Evolutionary conservation across 2,329 filamentous ascomycete genomes (phyloP).

Genomic region (Scedosporium apiospermum): DNA sequence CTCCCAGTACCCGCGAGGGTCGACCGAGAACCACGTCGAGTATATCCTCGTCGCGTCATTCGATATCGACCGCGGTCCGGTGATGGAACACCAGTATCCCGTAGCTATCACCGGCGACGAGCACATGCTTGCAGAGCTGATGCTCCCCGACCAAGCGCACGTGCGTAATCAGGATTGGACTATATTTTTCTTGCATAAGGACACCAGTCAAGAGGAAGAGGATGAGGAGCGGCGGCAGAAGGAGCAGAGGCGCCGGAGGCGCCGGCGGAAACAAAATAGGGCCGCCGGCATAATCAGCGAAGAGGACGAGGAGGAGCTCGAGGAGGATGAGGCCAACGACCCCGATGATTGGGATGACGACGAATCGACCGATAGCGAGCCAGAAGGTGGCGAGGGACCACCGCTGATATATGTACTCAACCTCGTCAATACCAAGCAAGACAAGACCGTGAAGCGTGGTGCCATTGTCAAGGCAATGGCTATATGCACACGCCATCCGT

Average conservation of each 20-base stretch:
- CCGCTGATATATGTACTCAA: slow-evolving; percentile 96
- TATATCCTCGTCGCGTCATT: slow-evolving; percentile 97
- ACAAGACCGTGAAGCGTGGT: slow-evolving; percentile 84
- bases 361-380: slow-evolving; percentile 50
- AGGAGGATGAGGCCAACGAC: slow-evolving; percentile 33
- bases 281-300: slow-evolving; percentile 38
- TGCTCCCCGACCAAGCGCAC: slow-evolving; percentile 96
- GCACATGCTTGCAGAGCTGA: slow-evolving; percentile 95
- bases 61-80: slow-evolving; percentile 87
- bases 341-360: slow-evolving; percentile 42
- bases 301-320: slow-evolving; percentile 30
- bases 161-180: slow-evolving; percentile 96
- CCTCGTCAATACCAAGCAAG: slow-evolving; percentile 94
- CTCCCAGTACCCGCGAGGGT: slow-evolving; percentile 67
- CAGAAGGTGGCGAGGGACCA: slow-evolving; percentile 68
- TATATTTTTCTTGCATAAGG: slow-evolving; percentile 97
- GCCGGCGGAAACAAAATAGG: slow-evolving; percentile 42
- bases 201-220: slow-evolving; percentile 75
- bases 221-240: slow-evolving; percentile 57
- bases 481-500: slow-evolving; percentile 94
- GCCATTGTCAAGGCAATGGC: slow-evolving; percentile 98
- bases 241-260: slow-evolving; percentile 39
- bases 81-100: slow-evolving; percentile 98
- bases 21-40: slow-evolving; percentile 87
- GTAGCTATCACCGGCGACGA: slow-evolving; percentile 93